A percentile compares a stretch with the other conserved stretches of the same genome.
phyloP scores from a whole-genome alignment of 352 stramenopile genomes.

The Pythium chondricola region DNA sequence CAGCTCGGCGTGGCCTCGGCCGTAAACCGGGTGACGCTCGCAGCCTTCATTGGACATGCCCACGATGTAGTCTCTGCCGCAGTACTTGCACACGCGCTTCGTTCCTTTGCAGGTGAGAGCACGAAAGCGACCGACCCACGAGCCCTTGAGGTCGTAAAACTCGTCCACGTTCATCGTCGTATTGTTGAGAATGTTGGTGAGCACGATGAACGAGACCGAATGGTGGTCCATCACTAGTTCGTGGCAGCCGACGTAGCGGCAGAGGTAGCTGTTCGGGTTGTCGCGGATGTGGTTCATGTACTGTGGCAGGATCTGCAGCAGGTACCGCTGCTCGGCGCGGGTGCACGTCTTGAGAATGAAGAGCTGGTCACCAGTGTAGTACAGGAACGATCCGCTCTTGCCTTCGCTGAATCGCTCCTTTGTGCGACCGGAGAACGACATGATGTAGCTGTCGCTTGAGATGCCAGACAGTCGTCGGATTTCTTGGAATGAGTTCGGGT shows the following conservation, averaged over 20 bases:
- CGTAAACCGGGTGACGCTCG: conserved; percentile 49
- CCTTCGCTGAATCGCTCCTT: conserved; percentile 86
- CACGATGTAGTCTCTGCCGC: conserved; percentile 80
- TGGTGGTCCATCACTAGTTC: conserved; percentile 84
- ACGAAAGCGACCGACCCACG: conserved; percentile 83
- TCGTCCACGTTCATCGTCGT: conserved; percentile 80
- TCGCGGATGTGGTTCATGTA: conserved; percentile 77
- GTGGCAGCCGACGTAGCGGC: conserved; percentile 85
- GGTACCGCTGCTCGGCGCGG: conserved; percentile 69
- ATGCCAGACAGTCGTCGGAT: conserved; percentile 80
- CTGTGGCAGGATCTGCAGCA: conserved; percentile 84
- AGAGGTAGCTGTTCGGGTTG: conserved; percentile 85
- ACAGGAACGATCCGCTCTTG: conserved; percentile 87
- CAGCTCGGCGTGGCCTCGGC: conserved; percentile 68
- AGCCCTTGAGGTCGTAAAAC: conserved; percentile 87
- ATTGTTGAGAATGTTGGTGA: conserved; percentile 88
- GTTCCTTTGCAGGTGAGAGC: conserved; percentile 54
- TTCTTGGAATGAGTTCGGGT: conserved; percentile 73
- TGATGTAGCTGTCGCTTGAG: conserved; percentile 61
- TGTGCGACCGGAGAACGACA: conserved; percentile 72
- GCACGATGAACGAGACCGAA: conserved; percentile 82
- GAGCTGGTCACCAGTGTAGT: conserved; percentile 84
- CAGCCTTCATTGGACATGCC: conserved; percentile 80
- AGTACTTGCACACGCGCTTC: conserved; percentile 84
- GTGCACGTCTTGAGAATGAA: conserved; percentile 90